Conservation (phyloP, 306 rosid genomes). For the Cucurbita argyrosperma region DNA sequence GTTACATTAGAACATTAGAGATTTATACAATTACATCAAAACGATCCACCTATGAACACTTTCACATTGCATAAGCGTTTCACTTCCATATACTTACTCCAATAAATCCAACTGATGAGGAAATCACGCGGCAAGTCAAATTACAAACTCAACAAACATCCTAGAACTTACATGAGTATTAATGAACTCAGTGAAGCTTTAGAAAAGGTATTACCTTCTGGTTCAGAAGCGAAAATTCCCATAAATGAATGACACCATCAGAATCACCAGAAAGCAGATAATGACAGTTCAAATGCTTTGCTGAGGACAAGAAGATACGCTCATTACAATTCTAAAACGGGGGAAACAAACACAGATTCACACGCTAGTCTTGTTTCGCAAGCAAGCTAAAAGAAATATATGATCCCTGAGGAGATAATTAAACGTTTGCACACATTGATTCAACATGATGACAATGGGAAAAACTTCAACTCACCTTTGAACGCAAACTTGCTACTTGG, state of each 20-base stretch:
- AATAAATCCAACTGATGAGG: background rate
- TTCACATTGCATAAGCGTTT: background rate
- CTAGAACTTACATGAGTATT: background rate
- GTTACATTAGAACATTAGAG: background rate
- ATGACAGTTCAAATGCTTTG: conserved; percentile 50
- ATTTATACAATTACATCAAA: background rate
- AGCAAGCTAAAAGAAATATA: background rate
- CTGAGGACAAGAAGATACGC: conserved; percentile 19
- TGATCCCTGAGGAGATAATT: background rate
- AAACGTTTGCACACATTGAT: background rate
- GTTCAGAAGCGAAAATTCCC: conserved; percentile 53
- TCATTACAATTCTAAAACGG: background rate
- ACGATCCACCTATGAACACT: background rate
- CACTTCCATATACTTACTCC: background rate
- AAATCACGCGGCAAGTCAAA: background rate
- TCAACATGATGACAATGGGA: background rate
- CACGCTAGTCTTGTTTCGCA: background rate
- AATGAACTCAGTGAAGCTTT: background rate
- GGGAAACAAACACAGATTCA: background rate
- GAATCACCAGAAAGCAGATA: conserved; percentile 85
- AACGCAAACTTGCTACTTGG: conserved; percentile 57
- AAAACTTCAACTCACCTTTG: conserved; percentile 34
- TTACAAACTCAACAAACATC: background rate
- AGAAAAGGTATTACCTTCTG: conserved; percentile 39
- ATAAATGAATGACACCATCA: conserved; percentile 55